These are phyloP conservation scores for Pichia sp. DNA, from an alignment of 1,139 yeast species.

Conservation along the genomic window DNA sequence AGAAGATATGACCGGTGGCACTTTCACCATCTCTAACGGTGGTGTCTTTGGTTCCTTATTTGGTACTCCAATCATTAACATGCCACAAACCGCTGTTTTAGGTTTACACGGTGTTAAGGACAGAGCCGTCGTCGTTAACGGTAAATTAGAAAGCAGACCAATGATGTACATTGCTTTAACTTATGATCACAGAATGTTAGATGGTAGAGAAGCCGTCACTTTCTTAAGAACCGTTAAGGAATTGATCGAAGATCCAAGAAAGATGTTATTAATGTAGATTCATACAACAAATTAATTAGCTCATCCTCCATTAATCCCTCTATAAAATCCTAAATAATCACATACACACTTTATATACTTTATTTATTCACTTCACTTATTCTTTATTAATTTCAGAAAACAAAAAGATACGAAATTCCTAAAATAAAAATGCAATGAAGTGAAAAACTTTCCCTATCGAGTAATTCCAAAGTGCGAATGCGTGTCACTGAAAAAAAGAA, in stretches of 20 bases:
- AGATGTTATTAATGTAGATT: constrained; percentile 69
- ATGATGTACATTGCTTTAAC: constrained; percentile 99
- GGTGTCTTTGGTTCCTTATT: constrained; percentile 98
- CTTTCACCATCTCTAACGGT: constrained; percentile 98
- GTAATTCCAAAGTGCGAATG: too few relatives aligned
- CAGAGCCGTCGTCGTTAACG: constrained; percentile 89
- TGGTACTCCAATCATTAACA: constrained; percentile 98
- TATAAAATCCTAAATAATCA: too few relatives aligned
- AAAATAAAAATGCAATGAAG: too few relatives aligned
- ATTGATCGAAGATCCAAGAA: constrained; percentile 98
- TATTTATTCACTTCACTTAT: not conserved
- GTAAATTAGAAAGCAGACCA: constrained; percentile 96
- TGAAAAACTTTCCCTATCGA: too few relatives aligned
- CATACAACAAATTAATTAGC: not conserved
- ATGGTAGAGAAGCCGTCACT: constrained; percentile 98
- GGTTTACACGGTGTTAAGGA: constrained; percentile 98
- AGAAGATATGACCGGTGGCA: constrained; percentile 99
- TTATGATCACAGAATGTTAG: constrained; percentile 97
- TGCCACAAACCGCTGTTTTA: constrained; percentile 97
- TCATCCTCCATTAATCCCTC: not conserved
- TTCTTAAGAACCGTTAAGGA: constrained; percentile 96
- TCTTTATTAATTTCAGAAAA: not conserved
- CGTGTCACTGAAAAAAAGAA: too few relatives aligned
- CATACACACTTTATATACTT: too few relatives aligned
- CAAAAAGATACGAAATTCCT: not conserved